phyloP scores from a whole-genome alignment of 1,139 yeast genomes.

The Casaregolazyma lundiana region DNA sequence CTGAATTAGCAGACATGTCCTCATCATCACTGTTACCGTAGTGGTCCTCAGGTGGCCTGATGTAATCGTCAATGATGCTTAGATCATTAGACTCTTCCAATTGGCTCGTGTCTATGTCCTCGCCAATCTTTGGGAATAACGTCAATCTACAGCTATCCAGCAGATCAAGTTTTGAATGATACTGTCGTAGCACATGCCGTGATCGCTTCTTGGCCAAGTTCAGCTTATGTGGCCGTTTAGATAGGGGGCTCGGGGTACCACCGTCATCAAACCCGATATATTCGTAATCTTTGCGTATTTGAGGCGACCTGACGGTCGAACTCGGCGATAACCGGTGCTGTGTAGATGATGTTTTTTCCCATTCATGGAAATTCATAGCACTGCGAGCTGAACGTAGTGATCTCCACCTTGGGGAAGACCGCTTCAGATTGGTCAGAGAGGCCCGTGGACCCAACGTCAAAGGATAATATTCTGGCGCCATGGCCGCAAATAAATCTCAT shows the following conservation, averaged over 20 bases:
- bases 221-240: not conserved
- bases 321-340: not conserved
- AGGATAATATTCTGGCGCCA: slow-evolving; percentile 1
- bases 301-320: not conserved
- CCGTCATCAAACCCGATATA: not conserved
- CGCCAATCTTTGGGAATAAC: slow-evolving; percentile 46
- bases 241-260: not conserved
- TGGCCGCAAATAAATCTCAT: not conserved
- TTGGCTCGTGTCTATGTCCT: slow-evolving; percentile 6
- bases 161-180: slow-evolving; percentile 53
- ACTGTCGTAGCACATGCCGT: slow-evolving; percentile 17
- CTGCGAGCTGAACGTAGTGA: slow-evolving; percentile 1
- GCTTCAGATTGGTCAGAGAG: slow-evolving; percentile 2
- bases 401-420: slow-evolving; percentile 1
- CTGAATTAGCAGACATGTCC: slow-evolving; percentile 2
- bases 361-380: slow-evolving; percentile 1
- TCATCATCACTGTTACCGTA: slow-evolving; percentile 12
- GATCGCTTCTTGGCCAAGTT: slow-evolving; percentile 5
- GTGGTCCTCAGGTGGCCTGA: slow-evolving; percentile 17
- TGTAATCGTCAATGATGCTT: slow-evolving; percentile 14
- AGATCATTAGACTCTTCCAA: slow-evolving; percentile 5
- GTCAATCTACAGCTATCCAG: slow-evolving; percentile 59
- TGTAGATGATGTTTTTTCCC: not conserved
- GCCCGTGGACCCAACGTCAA: slow-evolving; percentile 3
- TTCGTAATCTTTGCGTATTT: not conserved